phyloP scores from a whole-genome alignment of 139 green algal species.

The Trebouxia sp. region DNA sequence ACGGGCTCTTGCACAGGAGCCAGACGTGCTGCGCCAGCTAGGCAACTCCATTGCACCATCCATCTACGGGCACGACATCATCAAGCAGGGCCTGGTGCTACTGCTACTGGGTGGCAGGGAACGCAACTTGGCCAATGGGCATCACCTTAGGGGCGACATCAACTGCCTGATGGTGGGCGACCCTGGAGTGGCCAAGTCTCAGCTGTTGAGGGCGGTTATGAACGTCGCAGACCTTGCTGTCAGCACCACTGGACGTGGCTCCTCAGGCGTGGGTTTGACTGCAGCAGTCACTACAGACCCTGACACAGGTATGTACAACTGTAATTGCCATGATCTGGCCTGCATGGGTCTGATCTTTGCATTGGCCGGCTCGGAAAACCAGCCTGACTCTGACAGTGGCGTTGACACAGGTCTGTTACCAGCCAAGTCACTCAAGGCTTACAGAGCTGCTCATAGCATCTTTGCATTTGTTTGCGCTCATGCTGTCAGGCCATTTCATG shows the following conservation, averaged over 20 bases:
- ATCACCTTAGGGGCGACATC: slow-evolving; percentile 96
- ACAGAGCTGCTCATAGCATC: too few relatives aligned
- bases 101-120: slow-evolving; percentile 73
- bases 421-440: too few relatives aligned
- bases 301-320: slow-evolving; percentile 76
- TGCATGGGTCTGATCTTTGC: too few relatives aligned
- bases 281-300: slow-evolving; percentile 93
- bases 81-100: slow-evolving; percentile 90
- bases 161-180: slow-evolving; percentile 94
- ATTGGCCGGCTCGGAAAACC: too few relatives aligned
- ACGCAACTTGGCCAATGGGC: slow-evolving; percentile 67
- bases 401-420: too few relatives aligned
- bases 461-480: too few relatives aligned
- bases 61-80: slow-evolving; percentile 92
- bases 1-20: slow-evolving; percentile 50
- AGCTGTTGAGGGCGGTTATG: slow-evolving; percentile 96
- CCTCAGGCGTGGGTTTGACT: slow-evolving; percentile 96
- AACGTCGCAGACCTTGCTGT: slow-evolving; percentile 90
- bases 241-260: slow-evolving; percentile 94
- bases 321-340: too few relatives aligned
- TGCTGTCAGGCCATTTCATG: too few relatives aligned
- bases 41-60: slow-evolving; percentile 88
- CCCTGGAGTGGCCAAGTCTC: slow-evolving; percentile 93
- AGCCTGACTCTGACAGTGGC: too few relatives aligned
- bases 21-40: slow-evolving; percentile 80